phyloP scores from a whole-genome alignment of 2,329 filamentous ascomycete species.

The Penicillium frequentans region DNA sequence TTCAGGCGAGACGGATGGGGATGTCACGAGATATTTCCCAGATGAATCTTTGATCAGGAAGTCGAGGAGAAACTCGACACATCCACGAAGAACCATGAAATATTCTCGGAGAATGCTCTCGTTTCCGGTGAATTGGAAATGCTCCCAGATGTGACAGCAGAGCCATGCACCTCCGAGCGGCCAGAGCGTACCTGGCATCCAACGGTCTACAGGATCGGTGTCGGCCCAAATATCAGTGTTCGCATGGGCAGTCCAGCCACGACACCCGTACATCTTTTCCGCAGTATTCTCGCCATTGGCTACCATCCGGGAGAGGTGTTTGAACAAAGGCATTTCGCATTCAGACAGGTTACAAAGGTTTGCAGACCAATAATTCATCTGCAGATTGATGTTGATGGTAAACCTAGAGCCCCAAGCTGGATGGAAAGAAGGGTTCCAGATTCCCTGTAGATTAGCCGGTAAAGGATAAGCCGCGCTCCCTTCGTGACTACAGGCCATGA shows the following conservation, averaged over 20 bases:
- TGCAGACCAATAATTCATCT: slow-evolving; percentile 63
- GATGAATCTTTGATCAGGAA: slow-evolving; percentile 27
- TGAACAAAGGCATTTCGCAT: slow-evolving; percentile 44
- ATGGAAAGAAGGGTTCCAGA: slow-evolving; percentile 53
- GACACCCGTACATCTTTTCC: slow-evolving; percentile 52
- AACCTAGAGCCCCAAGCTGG: slow-evolving; percentile 58
- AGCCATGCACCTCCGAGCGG: slow-evolving; percentile 57
- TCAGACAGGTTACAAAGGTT: slow-evolving; percentile 53
- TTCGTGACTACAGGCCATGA: slow-evolving; percentile 55
- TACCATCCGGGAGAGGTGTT: slow-evolving; percentile 40
- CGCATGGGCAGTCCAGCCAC: slow-evolving; percentile 58
- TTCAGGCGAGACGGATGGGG: slow-evolving; percentile 31
- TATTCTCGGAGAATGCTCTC: slow-evolving; percentile 19
- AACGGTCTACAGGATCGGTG: slow-evolving; percentile 51
- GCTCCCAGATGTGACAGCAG: slow-evolving; percentile 61
- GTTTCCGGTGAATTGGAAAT: slow-evolving; percentile 52
- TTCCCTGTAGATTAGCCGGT: slow-evolving; percentile 55
- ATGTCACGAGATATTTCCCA: slow-evolving; percentile 26
- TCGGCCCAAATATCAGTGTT: slow-evolving; percentile 62
- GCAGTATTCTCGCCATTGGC: slow-evolving; percentile 53
- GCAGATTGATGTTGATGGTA: slow-evolving; percentile 60
- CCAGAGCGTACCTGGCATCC: slow-evolving; percentile 41
- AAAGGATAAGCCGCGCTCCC: slow-evolving; percentile 47
- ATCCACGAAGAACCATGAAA: slow-evolving; percentile 28
- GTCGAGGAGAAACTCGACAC: slow-evolving; percentile 31